phyloP scores from a whole-genome alignment of 345 rosid species.

The Eucalyptus globulus region DNA sequence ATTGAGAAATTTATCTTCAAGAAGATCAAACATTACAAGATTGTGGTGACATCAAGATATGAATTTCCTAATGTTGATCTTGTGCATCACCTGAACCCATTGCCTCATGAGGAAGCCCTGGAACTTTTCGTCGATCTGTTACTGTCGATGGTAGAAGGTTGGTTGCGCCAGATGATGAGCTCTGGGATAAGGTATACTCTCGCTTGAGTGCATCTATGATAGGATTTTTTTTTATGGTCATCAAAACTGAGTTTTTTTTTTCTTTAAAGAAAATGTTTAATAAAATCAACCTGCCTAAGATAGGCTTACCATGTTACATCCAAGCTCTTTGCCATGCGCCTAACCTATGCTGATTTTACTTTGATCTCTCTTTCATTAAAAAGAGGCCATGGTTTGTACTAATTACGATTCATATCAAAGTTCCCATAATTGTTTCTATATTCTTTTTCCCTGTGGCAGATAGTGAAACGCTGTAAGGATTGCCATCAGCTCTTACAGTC shows the following conservation, averaged over 20 bases:
- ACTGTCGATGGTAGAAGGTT: not conserved
- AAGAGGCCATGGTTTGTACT: not conserved
- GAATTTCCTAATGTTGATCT: constrained; percentile 14
- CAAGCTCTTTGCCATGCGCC: too few relatives aligned
- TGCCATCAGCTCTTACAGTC: not conserved
- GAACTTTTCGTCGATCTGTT: constrained; percentile 10
- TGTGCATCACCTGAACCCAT: constrained; percentile 10
- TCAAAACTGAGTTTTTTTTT: not conserved
- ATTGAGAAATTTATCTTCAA: too few relatives aligned
- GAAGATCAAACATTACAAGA: constrained; percentile 13
- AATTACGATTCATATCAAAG: not conserved
- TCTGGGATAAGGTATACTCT: too few relatives aligned
- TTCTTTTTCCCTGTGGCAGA: not conserved
- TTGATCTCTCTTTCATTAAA: not conserved
- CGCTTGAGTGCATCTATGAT: not conserved
- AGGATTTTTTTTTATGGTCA: not conserved
- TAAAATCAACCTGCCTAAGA: too few relatives aligned
- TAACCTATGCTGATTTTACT: not conserved
- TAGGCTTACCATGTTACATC: too few relatives aligned
- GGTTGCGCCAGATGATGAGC: too few relatives aligned
- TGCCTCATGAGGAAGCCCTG: constrained; percentile 18
- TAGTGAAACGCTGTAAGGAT: not conserved
- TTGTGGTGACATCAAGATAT: constrained; percentile 60
- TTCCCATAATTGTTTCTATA: not conserved
- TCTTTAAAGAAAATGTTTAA: too few relatives aligned